phyloP scores from a whole-genome alignment of 2,329 filamentous ascomycete species.

The Stylonectria norvegica region DNA sequence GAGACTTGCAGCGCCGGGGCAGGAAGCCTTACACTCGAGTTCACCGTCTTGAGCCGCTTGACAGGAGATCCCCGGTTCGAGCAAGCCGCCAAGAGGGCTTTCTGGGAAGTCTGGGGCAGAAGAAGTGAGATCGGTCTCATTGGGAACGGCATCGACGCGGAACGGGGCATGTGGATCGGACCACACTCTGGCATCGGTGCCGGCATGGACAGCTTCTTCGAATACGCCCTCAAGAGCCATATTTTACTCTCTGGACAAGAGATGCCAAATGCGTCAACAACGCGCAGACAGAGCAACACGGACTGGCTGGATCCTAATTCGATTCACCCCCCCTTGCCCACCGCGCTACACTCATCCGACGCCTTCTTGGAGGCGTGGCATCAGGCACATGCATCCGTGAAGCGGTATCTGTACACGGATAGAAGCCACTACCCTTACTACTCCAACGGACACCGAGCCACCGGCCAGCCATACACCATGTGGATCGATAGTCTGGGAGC shows the following conservation, averaged over 20 bases:
- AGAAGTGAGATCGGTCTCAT: constrained; percentile 83
- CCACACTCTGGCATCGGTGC: constrained; percentile 92
- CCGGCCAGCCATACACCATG: constrained; percentile 81
- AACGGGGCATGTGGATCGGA: constrained; percentile 84
- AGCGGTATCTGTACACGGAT: constrained; percentile 83
- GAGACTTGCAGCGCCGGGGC: constrained; percentile 96
- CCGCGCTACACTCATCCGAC: constrained; percentile 67
- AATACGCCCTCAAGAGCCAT: constrained; percentile 94
- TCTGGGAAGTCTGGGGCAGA: constrained; percentile 94
- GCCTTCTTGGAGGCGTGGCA: constrained; percentile 82
- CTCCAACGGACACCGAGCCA: constrained; percentile 82
- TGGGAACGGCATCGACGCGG: constrained; percentile 87
- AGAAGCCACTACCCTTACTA: constrained; percentile 81
- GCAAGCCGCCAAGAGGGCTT: constrained; percentile 82
- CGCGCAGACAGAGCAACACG: constrained; percentile 39
- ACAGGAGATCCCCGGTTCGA: constrained; percentile 88
- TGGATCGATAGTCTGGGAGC: constrained; percentile 97
- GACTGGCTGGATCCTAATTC: constrained; percentile 62
- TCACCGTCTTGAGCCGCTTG: constrained; percentile 82
- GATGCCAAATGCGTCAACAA: constrained; percentile 46
- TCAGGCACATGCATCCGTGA: constrained; percentile 80
- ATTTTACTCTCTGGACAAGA: constrained; percentile 79
- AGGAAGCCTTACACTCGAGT: constrained; percentile 92
- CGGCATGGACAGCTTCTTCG: constrained; percentile 96
- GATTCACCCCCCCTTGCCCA: constrained; percentile 56